Evolutionary conservation across 1,284 basidiomycete species (phyloP).

Genomic region (Golubevia sp.): DNA sequence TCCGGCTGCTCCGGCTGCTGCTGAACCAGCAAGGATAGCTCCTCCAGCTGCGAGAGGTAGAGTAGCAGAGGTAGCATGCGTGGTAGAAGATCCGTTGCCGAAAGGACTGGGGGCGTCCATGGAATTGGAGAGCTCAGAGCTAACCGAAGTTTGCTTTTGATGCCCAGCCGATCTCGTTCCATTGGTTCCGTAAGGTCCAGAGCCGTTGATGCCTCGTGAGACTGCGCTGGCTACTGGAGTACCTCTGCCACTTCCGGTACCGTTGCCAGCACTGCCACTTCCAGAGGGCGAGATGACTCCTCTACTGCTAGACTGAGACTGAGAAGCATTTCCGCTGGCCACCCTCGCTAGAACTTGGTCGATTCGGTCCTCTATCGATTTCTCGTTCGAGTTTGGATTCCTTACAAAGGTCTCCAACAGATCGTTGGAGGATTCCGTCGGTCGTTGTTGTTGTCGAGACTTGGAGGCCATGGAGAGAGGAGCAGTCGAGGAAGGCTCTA

Average conservation of each 20-base stretch:
- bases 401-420: slow-evolving; percentile 28
- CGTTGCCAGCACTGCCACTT: neutral
- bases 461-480: neutral
- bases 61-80: neutral
- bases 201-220: neutral
- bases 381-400: slow-evolving; percentile 5
- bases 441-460: neutral
- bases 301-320: neutral
- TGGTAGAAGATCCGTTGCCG: neutral
- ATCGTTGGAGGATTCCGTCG: slow-evolving; percentile 11
- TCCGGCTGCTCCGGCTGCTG: neutral
- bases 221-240: neutral
- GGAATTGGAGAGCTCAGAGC: slow-evolving; percentile 21
- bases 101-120: slow-evolving; percentile 23
- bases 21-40: slow-evolving; percentile 3
- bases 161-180: slow-evolving; percentile 6
- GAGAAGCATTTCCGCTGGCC: slow-evolving; percentile 4
- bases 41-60: slow-evolving; percentile 16
- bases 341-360: slow-evolving; percentile 35
- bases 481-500: neutral
- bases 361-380: slow-evolving; percentile 31
- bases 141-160: slow-evolving; percentile 26
- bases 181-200: neutral
- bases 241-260: neutral
- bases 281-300: slow-evolving; percentile 1